Base-by-base conservation (phyloP, 352 stramenopile species). In the Phytophthora pini region DNA sequence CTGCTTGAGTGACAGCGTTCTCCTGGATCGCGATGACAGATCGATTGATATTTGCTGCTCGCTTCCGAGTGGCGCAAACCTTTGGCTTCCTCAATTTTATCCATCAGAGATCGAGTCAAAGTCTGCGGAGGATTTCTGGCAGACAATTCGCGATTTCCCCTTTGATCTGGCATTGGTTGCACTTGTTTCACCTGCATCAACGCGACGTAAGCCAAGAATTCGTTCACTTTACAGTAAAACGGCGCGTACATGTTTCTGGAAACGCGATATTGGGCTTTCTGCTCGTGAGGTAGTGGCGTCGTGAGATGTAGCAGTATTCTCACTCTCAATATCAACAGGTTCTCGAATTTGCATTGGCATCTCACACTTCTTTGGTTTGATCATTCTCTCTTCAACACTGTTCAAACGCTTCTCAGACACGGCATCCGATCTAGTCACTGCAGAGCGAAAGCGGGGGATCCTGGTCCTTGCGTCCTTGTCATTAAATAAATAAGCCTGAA, bases 1-100 rank as follows among this genome's bases (percentile, higher is more conserved):
- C 39, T 22, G 11, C 10, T 45, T 53, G 53, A 12, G 9, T 20
- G 32, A 41, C 20, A 15, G 17, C 46, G 57, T 11, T 12, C 7
- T 40, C 29, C 27, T 36, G 13, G 27, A 32, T 49, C 15, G 4
- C 2, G n/a, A 8, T 2, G 24, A 11, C 58, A 11, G 9, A 39
- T 36, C 10, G n/a, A 10, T 6, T 10, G 32, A 13, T 39, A 6
- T 27, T 31, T 48, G 11, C 26, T 47, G 0, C 0, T 10, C 36
- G 26, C 4, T 22, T 55, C n/a, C 2, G 15, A 6, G 24, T 38
- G 48, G 15, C 64, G 47, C 39, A 86, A 56, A 6, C 20, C 15
- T 59, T 78, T 86, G 5, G 77, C 66, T 49, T 86, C 77, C 13
- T 65, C 43, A 12, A 86, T 78, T 64, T 71, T 80, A 44, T 76